Evolutionary conservation across 2,329 filamentous ascomycete genomes (phyloP).

Genomic region (Clonostachys chloroleuca): DNA sequence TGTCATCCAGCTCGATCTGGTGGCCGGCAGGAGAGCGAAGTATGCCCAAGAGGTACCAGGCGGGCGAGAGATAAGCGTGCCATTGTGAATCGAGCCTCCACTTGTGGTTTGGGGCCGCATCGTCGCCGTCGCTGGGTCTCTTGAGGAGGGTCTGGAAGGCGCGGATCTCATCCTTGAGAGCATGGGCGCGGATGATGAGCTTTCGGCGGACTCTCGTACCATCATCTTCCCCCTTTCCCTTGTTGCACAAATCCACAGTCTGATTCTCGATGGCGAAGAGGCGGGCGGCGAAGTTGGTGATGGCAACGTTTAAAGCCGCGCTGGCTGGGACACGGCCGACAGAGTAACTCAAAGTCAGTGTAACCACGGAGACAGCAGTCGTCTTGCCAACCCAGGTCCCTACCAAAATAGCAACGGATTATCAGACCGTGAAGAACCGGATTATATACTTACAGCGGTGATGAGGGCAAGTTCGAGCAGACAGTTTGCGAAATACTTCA

Average conservation of each 20-base stretch:
- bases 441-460: background rate
- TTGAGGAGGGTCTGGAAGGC: background rate
- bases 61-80: too few species aligned
- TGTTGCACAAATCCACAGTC: background rate
- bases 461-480: background rate
- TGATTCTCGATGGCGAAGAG: background rate
- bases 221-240: background rate
- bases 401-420: background rate
- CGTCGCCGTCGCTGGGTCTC: background rate
- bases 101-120: background rate
- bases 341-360: constrained; percentile 3
- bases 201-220: background rate
- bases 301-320: constrained; percentile 7
- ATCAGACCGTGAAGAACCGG: background rate
- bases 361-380: constrained; percentile 1
- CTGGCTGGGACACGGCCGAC: constrained; percentile 5
- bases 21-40: too few species aligned
- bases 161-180: background rate
- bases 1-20: too few species aligned
- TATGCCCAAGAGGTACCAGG: too few species aligned
- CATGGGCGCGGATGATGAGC: background rate
- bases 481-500: background rate
- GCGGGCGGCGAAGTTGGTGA: constrained; percentile 10
- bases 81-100: too few species aligned
- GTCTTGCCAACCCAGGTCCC: constrained; percentile 7